phyloP scores from a whole-genome alignment of 2,329 filamentous ascomycete species.

The Dryadomyces quercivorus region DNA sequence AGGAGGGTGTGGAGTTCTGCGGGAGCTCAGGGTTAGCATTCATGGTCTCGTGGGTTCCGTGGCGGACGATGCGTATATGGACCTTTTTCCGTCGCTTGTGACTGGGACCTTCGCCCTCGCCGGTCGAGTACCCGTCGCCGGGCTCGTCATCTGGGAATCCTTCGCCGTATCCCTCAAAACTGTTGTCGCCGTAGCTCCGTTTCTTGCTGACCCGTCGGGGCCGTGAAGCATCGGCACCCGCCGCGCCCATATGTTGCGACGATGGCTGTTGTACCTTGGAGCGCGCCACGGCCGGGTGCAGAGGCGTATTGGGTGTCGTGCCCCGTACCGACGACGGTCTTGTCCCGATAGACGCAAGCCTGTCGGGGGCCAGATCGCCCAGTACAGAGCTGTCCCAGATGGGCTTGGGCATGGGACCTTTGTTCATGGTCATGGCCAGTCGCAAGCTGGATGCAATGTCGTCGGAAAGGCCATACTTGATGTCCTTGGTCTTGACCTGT shows the following conservation, averaged over 20 bases:
- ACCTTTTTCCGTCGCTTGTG: slow-evolving; percentile 58
- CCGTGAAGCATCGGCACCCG: slow-evolving; percentile 33
- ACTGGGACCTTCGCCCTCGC: slow-evolving; percentile 48
- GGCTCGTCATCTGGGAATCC: slow-evolving; percentile 57
- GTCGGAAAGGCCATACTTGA: slow-evolving; percentile 38
- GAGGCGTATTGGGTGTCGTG: slow-evolving; percentile 41
- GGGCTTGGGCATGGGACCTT: slow-evolving; percentile 40
- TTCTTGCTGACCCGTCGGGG: slow-evolving; percentile 59
- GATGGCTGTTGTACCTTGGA: slow-evolving; percentile 21
- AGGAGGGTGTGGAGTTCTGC: slow-evolving; percentile 32
- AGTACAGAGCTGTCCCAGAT: slow-evolving; percentile 47
- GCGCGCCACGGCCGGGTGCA: slow-evolving; percentile 22
- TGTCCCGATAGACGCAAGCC: slow-evolving; percentile 21
- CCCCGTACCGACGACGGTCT: slow-evolving; percentile 31
- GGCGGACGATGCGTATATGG: slow-evolving; percentile 18
- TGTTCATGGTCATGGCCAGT: slow-evolving; percentile 44
- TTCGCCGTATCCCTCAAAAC: slow-evolving; percentile 64
- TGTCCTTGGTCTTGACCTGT: slow-evolving; percentile 40
- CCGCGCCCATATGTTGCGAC: slow-evolving; percentile 16
- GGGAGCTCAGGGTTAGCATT: slow-evolving; percentile 24
- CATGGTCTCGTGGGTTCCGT: slow-evolving; percentile 10
- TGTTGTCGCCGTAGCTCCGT: slow-evolving; percentile 62
- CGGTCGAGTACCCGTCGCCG: slow-evolving; percentile 57
- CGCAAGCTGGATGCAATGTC: slow-evolving; percentile 30
- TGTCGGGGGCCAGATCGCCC: slow-evolving; percentile 38